A percentile compares a stretch with the other conserved stretches of the same genome.
Evolutionary conservation across 2,329 filamentous ascomycete species (phyloP).

Genomic region (Ophiostoma piceae): DNA sequence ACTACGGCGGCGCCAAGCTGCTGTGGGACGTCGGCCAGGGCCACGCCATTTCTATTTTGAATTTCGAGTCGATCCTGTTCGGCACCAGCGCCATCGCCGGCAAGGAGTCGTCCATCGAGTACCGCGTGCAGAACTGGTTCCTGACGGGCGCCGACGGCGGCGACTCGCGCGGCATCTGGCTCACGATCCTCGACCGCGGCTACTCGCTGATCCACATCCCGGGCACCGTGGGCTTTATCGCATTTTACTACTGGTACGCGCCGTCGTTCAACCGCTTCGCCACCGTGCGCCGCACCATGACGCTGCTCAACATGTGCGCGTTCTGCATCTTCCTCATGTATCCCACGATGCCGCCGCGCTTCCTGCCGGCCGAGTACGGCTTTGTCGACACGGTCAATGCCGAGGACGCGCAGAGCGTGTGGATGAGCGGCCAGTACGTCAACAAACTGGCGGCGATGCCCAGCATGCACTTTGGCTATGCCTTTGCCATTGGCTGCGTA

Average conservation of each 20-base stretch:
- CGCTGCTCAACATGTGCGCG: constrained; percentile 56
- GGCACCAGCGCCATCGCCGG: constrained; percentile 28
- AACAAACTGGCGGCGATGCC: constrained; percentile 56
- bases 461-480: constrained; percentile 53
- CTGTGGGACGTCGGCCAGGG: constrained; percentile 44
- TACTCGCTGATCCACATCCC: constrained; percentile 49
- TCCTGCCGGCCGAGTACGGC: constrained; percentile 47
- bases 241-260: constrained; percentile 58
- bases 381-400: constrained; percentile 50
- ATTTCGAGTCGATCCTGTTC: constrained; percentile 37
- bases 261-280: constrained; percentile 37
- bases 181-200: constrained; percentile 45
- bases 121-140: constrained; percentile 42
- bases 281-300: constrained; percentile 41
- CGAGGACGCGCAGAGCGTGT: constrained; percentile 48
- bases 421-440: constrained; percentile 52
- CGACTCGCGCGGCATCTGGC: constrained; percentile 33
- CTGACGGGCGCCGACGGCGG: constrained; percentile 38
- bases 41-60: constrained; percentile 41
- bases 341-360: constrained; percentile 59
- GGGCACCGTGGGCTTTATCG: constrained; percentile 53
- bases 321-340: constrained; percentile 59
- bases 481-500: constrained; percentile 50
- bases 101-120: constrained; percentile 39
- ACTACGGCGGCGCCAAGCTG: constrained; percentile 45